Evolutionary conservation across 345 rosid genomes (phyloP).

Genomic region (Trapa bicornis): DNA sequence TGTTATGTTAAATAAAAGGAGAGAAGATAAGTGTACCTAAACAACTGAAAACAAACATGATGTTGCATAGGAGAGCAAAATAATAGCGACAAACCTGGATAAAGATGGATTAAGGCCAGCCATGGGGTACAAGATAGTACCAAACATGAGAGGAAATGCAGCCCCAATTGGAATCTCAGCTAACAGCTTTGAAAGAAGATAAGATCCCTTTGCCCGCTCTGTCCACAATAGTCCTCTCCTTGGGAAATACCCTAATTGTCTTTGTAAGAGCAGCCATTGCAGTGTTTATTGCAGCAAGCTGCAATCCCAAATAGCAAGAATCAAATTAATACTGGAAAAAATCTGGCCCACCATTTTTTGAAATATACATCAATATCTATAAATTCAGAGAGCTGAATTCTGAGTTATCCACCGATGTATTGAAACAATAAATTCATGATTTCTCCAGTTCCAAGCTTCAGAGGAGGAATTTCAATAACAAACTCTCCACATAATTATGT

Average conservation of each 20-base stretch:
- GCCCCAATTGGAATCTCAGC: conserved; percentile 94
- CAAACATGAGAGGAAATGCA: conserved; percentile 90
- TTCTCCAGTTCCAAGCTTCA: too few species aligned
- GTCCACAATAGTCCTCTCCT: conserved; percentile 87
- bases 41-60: neutral
- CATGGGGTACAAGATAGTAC: conserved; percentile 90
- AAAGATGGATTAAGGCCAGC: conserved; percentile 77
- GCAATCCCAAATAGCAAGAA: conserved; percentile 8
- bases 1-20: neutral
- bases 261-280: conserved; percentile 99
- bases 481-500: neutral
- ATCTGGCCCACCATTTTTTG: neutral
- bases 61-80: neutral
- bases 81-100: conserved; percentile 38
- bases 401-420: too few species aligned
- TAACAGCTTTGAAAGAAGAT: conserved; percentile 79
- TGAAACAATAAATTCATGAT: too few species aligned
- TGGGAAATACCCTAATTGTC: conserved; percentile 93
- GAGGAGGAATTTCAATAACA: neutral
- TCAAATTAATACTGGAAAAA: neutral
- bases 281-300: conserved; percentile 97
- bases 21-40: neutral
- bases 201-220: conserved; percentile 91
- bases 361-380: neutral
- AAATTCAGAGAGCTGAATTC: neutral